Evolutionary conservation across 176 grass and related monocot species (phyloP), one percentile per base, ranked within the genome.

Genomic region (Saccharum officinarum): DNA sequence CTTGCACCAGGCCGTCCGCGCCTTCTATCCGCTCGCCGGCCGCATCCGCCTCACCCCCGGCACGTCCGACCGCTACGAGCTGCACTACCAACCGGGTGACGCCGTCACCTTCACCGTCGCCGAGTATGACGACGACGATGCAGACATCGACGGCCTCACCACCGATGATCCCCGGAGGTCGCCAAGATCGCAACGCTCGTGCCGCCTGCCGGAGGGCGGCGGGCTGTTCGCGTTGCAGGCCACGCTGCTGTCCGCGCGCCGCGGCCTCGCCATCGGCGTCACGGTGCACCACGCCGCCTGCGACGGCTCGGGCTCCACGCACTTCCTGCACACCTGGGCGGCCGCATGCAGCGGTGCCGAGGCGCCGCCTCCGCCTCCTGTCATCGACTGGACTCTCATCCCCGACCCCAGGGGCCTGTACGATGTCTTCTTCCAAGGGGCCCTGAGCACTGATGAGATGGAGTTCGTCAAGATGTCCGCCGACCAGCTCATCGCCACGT

Each of bases 21-120:
- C 41, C 26, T 94, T 81, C 80, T 90, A 83, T 80, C 88, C 91
- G 4, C 85, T 93, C 20, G 88, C 88, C 60, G 91, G 91, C 8
- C 77, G 54, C 52, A 36, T 87, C 14, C 80, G 91, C 1, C 50
- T 40, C 13, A 36, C 66, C 8, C 82, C 85, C 2, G 88, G 26
- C 23, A 72, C 45, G 0, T 18, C 71, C 16, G 4, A 87, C 25
- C 78, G 34, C 33, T 74, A 87, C 64, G 89, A 94, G 81, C 79
- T 84, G 34, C 26, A 61, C 80, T 94, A 91, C 84, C 31, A 18
- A 4, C 75, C 85, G 0, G 89, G 92, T n/a, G 84, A 91, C 77
- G 61, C 83, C 4, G 83, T 94, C 37, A 0, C 80, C n/a, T 94
- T 94, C 86, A 91, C 92, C 10, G 54, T 91, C 23, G 92, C 89